Evolutionary conservation across 768 basidiomycete genomes (phyloP).

Genomic region (Lactarius psammicola): DNA sequence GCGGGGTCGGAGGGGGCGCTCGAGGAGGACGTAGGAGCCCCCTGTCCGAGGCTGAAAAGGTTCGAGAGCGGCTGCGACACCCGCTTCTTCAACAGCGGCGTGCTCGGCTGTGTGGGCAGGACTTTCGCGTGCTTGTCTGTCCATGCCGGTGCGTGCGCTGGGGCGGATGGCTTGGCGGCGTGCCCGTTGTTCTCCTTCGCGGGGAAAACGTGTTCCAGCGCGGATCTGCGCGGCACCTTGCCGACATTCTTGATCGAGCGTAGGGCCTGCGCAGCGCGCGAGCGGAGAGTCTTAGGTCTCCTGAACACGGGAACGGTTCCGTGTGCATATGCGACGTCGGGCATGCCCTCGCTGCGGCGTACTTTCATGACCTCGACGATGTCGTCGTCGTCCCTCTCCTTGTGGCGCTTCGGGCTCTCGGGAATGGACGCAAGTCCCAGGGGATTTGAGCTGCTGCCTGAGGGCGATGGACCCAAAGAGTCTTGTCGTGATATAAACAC

Average conservation of each 20-base stretch:
- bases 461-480: conserved; percentile 21
- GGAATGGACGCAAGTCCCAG: conserved; percentile 16
- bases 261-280: conserved; percentile 37
- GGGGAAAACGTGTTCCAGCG: conserved; percentile 13
- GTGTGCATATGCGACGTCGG: conserved; percentile 29
- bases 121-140: conserved; percentile 24
- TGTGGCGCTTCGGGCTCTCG: conserved; percentile 22
- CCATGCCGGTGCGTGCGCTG: not conserved
- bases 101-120: conserved; percentile 23
- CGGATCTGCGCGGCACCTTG: conserved; percentile 28
- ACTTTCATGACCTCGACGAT: conserved; percentile 40
- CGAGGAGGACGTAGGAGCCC: conserved; percentile 9
- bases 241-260: conserved; percentile 40
- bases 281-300: conserved; percentile 38
- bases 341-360: conserved; percentile 34
- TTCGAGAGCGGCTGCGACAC: conserved; percentile 34
- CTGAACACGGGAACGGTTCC: conserved; percentile 29
- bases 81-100: conserved; percentile 31
- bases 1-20: not conserved
- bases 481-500: conserved; percentile 35
- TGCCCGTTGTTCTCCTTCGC: conserved; percentile 18
- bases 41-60: conserved; percentile 32
- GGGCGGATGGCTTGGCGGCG: not conserved
- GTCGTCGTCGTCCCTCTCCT: conserved; percentile 34
- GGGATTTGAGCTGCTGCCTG: not conserved